phyloP scores from a whole-genome alignment of 2,329 filamentous ascomycete species.

The Pseudogymnoascus sp. region DNA sequence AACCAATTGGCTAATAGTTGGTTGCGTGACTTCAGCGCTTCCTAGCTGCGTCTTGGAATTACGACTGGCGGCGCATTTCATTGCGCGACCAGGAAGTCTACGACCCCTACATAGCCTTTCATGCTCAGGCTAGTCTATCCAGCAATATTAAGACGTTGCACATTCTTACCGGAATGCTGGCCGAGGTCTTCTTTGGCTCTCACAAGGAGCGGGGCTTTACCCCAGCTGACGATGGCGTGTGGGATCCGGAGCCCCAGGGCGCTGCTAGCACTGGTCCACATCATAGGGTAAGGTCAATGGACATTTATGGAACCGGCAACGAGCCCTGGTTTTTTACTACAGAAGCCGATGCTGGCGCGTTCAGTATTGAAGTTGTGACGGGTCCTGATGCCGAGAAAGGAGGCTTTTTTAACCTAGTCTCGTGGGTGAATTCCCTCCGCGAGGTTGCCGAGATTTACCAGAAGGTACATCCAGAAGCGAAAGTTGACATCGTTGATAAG shows the following conservation, averaged over 20 bases:
- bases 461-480: neutral
- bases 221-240: neutral
- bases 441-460: neutral
- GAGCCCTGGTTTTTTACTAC: slow-evolving; percentile 5
- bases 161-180: slow-evolving; percentile 26
- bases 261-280: neutral
- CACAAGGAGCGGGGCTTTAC: neutral
- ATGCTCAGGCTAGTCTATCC: slow-evolving; percentile 25
- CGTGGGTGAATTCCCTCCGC: slow-evolving; percentile 13
- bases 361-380: slow-evolving; percentile 12
- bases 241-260: neutral
- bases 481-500: neutral
- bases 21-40: slow-evolving; percentile 15
- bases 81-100: slow-evolving; percentile 29
- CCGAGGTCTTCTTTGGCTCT: neutral
- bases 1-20: neutral
- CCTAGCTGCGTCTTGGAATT: slow-evolving; percentile 27
- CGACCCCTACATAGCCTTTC: slow-evolving; percentile 29
- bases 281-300: neutral
- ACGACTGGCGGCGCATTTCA: slow-evolving; percentile 26
- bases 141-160: slow-evolving; percentile 26
- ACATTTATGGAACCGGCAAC: neutral
- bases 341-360: slow-evolving; percentile 12
- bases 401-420: slow-evolving; percentile 3
- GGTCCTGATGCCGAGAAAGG: slow-evolving; percentile 10